A percentile compares a stretch with the other conserved stretches of the same genome.
Evolutionary conservation across 352 stramenopile genomes (phyloP).

Genomic region (Pythium pectinolyticum): DNA sequence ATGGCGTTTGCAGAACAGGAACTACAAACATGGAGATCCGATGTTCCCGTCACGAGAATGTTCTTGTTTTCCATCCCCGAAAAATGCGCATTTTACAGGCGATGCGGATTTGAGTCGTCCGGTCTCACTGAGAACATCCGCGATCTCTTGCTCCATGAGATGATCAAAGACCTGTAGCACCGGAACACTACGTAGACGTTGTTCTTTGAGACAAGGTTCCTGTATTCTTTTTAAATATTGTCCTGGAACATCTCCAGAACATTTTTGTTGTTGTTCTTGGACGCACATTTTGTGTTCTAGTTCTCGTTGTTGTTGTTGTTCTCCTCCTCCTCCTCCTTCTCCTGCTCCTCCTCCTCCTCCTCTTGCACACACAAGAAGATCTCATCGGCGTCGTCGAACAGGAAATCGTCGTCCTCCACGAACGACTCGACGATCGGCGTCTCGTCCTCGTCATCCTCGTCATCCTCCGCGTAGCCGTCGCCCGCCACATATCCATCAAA

Average conservation of each 20-base stretch:
- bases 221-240: too few relatives aligned
- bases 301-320: background rate
- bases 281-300: too few relatives aligned
- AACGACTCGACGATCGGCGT: constrained; percentile 31
- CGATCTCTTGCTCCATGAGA: constrained; percentile 18
- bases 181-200: too few relatives aligned
- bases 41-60: background rate
- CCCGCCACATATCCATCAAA: constrained; percentile 18
- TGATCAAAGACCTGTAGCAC: constrained; percentile 11
- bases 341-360: background rate
- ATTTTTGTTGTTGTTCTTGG: too few relatives aligned
- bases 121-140: constrained; percentile 4
- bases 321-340: background rate
- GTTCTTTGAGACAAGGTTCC: too few relatives aligned
- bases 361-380: constrained; percentile 23
- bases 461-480: constrained; percentile 13
- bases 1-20: constrained; percentile 16
- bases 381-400: constrained; percentile 28
- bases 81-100: constrained; percentile 21
- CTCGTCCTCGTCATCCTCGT: constrained; percentile 21
- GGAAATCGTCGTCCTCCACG: constrained; percentile 25
- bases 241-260: too few relatives aligned
- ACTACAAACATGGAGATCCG: constrained; percentile 2
- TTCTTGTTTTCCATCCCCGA: constrained; percentile 19
- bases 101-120: constrained; percentile 2